A percentile compares a stretch with the other conserved stretches of the same genome.
Evolutionary conservation across 129 eudicot species (phyloP).

Genomic region (Chrysanthemum lavandulifolium): DNA sequence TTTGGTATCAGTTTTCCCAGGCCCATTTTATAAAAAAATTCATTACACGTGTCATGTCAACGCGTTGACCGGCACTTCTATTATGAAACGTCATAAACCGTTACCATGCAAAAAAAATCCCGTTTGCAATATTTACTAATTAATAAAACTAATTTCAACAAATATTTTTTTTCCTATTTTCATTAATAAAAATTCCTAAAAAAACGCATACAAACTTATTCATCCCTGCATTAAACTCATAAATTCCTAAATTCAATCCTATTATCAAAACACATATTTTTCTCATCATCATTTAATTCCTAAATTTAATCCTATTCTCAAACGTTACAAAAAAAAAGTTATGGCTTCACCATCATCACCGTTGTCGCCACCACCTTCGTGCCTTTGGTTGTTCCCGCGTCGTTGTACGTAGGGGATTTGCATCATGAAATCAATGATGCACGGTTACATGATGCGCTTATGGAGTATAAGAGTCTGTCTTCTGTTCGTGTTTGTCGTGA

Average conservation of each 20-base stretch:
- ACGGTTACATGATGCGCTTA: conserved; percentile 50
- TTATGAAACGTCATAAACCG: conserved; percentile 1
- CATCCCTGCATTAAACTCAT: conserved; percentile 10
- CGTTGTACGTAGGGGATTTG: conserved; percentile 87
- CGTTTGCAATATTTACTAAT: background rate
- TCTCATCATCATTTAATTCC: background rate
- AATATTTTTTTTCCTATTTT: background rate
- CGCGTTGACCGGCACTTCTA: conserved; percentile 3
- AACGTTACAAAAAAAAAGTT: conserved; percentile 23
- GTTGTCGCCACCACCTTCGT: conserved; percentile 13
- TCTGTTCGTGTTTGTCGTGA: conserved; percentile 84
- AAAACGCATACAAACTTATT: conserved; percentile 17
- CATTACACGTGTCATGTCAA: background rate
- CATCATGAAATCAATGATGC: conserved; percentile 56
- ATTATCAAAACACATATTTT: conserved; percentile 28
- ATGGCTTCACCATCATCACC: conserved; percentile 21
- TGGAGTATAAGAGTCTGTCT: conserved; percentile 54
- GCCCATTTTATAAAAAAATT: background rate
- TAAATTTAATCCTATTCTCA: background rate
- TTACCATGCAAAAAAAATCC: conserved; percentile 17
- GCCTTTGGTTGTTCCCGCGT: conserved; percentile 33
- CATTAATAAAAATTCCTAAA: background rate
- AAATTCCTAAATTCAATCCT: conserved; percentile 24
- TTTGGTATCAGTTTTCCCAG: too few species aligned
- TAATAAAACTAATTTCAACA: too few species aligned